Evolutionary conservation across 192 early-diverging fungal species (phyloP).

Genomic region (Umbelopsis sp.): DNA sequence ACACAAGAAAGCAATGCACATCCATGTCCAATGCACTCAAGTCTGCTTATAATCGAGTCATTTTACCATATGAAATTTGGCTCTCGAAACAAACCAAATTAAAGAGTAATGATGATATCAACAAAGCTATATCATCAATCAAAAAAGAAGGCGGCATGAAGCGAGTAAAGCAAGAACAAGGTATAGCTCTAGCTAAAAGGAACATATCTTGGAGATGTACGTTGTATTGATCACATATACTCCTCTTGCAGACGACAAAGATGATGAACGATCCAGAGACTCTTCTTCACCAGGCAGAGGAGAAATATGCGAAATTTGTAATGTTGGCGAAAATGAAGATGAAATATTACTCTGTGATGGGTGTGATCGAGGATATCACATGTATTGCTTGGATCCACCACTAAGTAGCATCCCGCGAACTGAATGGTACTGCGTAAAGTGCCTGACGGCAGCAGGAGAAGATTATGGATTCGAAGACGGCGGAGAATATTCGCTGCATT

Average conservation of each 20-base stretch:
- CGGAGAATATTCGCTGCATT: slow-evolving; percentile 70
- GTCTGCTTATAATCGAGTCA: slow-evolving; percentile 64
- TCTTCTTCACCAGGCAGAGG: slow-evolving; percentile 12
- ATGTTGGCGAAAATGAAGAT: slow-evolving; percentile 47
- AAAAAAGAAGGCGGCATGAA: slow-evolving; percentile 10
- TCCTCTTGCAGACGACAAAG: slow-evolving; percentile 38
- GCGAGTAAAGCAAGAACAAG: slow-evolving; percentile 2
- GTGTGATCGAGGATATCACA: slow-evolving; percentile 85
- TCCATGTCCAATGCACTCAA: slow-evolving; percentile 78
- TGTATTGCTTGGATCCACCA: slow-evolving; percentile 76
- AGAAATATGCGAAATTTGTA: slow-evolving; percentile 53
- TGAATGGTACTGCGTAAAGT: slow-evolving; percentile 91
- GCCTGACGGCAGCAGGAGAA: slow-evolving; percentile 72
- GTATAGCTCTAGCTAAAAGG: neutral
- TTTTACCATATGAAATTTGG: slow-evolving; percentile 73
- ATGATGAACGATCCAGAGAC: slow-evolving; percentile 3
- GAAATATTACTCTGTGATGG: slow-evolving; percentile 85
- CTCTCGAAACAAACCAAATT: slow-evolving; percentile 51
- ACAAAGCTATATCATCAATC: slow-evolving; percentile 3
- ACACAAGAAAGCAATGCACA: slow-evolving; percentile 72
- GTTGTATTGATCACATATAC: neutral
- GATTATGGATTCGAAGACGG: slow-evolving; percentile 97
- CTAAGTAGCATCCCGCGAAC: slow-evolving; percentile 57
- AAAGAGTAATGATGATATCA: slow-evolving; percentile 16
- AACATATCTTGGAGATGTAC: neutral